A percentile compares a stretch with the other conserved stretches of the same genome.
Conservation (phyloP, 768 basidiomycete genomes). For the Panaeolus cyanescens region DNA sequence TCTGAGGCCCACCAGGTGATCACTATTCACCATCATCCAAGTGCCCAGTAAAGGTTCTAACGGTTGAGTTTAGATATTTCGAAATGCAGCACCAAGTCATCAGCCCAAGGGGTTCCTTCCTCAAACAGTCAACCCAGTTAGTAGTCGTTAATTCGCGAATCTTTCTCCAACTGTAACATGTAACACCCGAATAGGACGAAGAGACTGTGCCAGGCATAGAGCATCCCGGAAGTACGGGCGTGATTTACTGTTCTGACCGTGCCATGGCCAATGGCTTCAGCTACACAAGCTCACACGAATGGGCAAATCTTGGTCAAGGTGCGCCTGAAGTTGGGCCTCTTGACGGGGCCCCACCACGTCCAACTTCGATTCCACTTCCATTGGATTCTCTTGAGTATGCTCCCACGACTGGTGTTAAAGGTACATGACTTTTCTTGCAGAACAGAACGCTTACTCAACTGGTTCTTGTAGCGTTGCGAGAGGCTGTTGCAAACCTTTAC, state of each 20-base stretch:
- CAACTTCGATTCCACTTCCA: constrained; percentile 63
- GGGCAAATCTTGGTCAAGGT: constrained; percentile 91
- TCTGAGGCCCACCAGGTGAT: constrained; percentile 85
- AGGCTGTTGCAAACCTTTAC: constrained; percentile 89
- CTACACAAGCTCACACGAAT: constrained; percentile 75
- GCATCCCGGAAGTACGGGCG: constrained; percentile 68
- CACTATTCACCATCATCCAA: constrained; percentile 6
- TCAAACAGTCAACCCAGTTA: constrained; percentile 70
- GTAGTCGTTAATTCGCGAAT: constrained; percentile 17
- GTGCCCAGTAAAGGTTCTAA: constrained; percentile 8
- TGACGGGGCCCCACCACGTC: constrained; percentile 71
- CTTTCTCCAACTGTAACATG: background rate
- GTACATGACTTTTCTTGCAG: constrained; percentile 29
- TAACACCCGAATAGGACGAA: constrained; percentile 56
- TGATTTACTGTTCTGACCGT: constrained; percentile 88
- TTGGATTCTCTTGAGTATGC: constrained; percentile 85
- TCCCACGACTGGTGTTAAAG: constrained; percentile 90
- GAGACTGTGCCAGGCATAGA: constrained; percentile 89
- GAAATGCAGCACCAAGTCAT: constrained; percentile 65
- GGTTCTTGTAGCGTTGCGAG: constrained; percentile 61
- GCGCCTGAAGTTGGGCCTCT: constrained; percentile 88
- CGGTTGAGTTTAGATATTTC: constrained; percentile 60
- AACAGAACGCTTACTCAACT: background rate
- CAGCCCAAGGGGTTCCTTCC: constrained; percentile 65
- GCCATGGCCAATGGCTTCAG: constrained; percentile 95